These are phyloP conservation scores for Populus hybrid DNA, from an alignment of 441 rosid genomes.

Conservation along the genomic window DNA sequence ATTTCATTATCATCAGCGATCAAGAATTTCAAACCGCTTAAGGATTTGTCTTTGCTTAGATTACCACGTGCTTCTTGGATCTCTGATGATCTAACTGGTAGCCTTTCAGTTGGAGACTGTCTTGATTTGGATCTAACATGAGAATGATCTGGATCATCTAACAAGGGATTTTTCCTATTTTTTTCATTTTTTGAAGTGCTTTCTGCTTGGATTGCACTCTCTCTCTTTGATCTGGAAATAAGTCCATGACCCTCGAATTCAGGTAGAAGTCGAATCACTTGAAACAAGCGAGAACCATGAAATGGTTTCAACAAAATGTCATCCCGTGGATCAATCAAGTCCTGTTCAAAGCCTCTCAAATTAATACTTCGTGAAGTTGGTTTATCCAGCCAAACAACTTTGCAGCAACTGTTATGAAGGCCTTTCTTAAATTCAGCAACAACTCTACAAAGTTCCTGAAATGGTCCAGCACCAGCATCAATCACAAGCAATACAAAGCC, in stretches of 20 bases:
- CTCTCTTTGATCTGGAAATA: conserved; percentile 11
- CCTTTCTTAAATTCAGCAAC: conserved; percentile 48
- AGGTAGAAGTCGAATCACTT: conserved; percentile 48
- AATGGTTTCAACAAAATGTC: conserved; percentile 52
- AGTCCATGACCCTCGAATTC: conserved; percentile 46
- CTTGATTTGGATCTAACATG: background rate
- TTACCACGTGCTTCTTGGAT: conserved; percentile 17
- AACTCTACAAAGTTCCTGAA: conserved; percentile 27
- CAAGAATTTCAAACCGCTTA: conserved; percentile 52
- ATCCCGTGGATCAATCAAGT: conserved; percentile 28
- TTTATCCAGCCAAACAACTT: conserved; percentile 73
- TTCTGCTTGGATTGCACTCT: conserved; percentile 8
- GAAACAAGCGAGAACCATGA: conserved; percentile 64
- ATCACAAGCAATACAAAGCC: conserved; percentile 52
- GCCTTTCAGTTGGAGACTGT: background rate
- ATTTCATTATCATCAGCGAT: conserved; percentile 53
- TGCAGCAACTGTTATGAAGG: conserved; percentile 30
- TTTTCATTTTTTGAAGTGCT: conserved; percentile 21
- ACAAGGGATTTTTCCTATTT: conserved; percentile 2
- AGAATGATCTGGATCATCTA: background rate
- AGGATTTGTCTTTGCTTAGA: conserved; percentile 18
- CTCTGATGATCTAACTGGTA: conserved; percentile 1
- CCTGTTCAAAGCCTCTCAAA: conserved; percentile 11
- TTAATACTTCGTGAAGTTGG: conserved; percentile 25
- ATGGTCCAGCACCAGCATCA: conserved; percentile 53